Base-by-base conservation (phyloP, 1,139 yeast species). In the Blastobotrys niveus region DNA sequence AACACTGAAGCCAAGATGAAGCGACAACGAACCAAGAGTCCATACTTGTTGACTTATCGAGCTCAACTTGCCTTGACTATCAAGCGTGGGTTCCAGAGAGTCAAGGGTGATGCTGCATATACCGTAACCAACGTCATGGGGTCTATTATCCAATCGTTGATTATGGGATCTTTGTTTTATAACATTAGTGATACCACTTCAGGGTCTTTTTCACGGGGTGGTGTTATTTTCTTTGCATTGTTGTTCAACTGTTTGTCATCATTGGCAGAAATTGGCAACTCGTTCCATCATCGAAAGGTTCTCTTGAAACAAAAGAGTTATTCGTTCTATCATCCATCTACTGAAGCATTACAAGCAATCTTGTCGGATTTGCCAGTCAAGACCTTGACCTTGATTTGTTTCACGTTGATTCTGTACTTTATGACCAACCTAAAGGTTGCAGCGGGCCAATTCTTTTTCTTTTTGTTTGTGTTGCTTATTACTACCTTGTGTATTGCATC, bases 401-500 rank as follows among this genome's bases (percentile, higher is more conserved):
- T 79, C 57, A 65, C 73, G 36, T 53, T 80, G 35, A 66, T 73
- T 24, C 63, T 77, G 37, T 80, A 79, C 60, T 80, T 79, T 66
- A 67, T 80, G 71, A 75, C 80, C 25, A 62, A 72, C 52, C 68
- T 80, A 60, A 70, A 77, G 53, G 69, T 74, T 54, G 64, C 70
- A 32, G 76, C 85, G n/a, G 84, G 85, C 38, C 70, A 75, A 39
- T 78, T 74, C 62, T 79, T 80, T 70, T 75, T 76, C 59, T 77
- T 72, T 66, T 60, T 77, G 49, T 60, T 78, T 44, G 63, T 72
- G 51, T 62, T 75, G 58, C 68, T 77, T 27, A 62, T 78, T 47
- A 67, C 72, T 31, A 65, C 72, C 48, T 66, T 70, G 51, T 64
- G 71, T 50, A 75, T 80, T 72, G 71, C 80, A 2, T 76, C 77